Evolutionary conservation across 257 asterid genomes (phyloP), one percentile per base, ranked within the genome.

Genomic region (Forsythia suspensa): DNA sequence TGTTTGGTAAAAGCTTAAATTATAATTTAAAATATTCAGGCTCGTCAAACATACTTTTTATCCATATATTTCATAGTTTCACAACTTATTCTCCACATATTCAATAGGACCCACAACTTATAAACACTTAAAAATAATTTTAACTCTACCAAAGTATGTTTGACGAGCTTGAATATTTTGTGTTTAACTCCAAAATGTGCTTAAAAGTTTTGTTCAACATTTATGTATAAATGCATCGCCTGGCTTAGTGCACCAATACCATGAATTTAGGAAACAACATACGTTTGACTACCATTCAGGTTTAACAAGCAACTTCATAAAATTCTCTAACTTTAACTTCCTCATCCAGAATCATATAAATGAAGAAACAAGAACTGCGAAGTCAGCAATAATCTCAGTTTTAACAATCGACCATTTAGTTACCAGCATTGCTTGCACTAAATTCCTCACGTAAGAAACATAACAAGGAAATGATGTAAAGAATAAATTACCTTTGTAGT

Each of bases 401-500:
- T n/a, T 20, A n/a, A 21, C 67, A 59, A 59, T 59, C 5, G 67
- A 59, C 13, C 67, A 59, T 34, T 20, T 18, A 57, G 11, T 9
- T 20, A 9, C 5, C 34, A 20, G 10, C 67, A 59, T 59, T 21
- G 12, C 67, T 57, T 20, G 37, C 34, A n/a, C 67, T n/a, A 59
- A 59, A 24, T 43, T 20, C 67, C 36, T n/a, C 67, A 59, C 7
- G 67, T 5, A 9, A 4, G 12, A 10, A 2, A 41, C 48, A 55
- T 18, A 6, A 9, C 29, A 46, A 18, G 11, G 36, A 73, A 65
- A 67, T 21, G 51, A 72, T 38, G 63, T 57, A 9, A 34, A 79
- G 21, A 10, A 72, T 4, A 55, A 42, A 38, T 73, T 74, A 95
- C 99, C 98, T 90, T 95, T 34, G 97, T 82, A 77, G 89, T 84